phyloP scores from a whole-genome alignment of 306 rosid genomes.

The Malus sylvestris region DNA sequence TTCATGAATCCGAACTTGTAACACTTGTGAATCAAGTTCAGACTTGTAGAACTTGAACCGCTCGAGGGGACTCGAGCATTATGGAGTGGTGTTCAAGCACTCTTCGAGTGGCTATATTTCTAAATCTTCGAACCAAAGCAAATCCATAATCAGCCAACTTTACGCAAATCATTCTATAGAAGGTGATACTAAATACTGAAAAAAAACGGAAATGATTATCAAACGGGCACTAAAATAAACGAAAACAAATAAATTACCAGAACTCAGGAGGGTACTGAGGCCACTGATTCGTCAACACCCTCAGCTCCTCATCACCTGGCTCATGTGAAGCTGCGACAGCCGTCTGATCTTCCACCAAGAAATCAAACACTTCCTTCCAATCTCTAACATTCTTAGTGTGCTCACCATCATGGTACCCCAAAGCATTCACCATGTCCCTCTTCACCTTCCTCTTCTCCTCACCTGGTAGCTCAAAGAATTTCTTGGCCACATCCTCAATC shows the following conservation, averaged over 20 bases:
- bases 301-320: slow-evolving; percentile 30
- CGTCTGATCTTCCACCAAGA: slow-evolving; percentile 45
- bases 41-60: too few relatives aligned
- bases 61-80: too few relatives aligned
- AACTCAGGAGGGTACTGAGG: slow-evolving; percentile 49
- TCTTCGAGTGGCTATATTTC: too few relatives aligned
- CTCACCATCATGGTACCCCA: slow-evolving; percentile 73
- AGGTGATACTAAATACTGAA: too few relatives aligned
- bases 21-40: too few relatives aligned
- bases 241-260: slow-evolving; percentile 31
- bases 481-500: slow-evolving; percentile 34
- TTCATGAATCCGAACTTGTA: neutral
- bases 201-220: too few relatives aligned
- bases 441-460: slow-evolving; percentile 55
- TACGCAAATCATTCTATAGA: too few relatives aligned
- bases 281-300: slow-evolving; percentile 61
- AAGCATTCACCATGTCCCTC: slow-evolving; percentile 38
- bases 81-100: too few relatives aligned
- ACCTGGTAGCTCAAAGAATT: slow-evolving; percentile 29
- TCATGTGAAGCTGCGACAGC: slow-evolving; percentile 43
- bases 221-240: neutral
- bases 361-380: slow-evolving; percentile 89
- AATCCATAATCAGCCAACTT: too few relatives aligned
- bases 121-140: too few relatives aligned
- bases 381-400: slow-evolving; percentile 75